Conservation (phyloP, 306 rosid species). For the Vigna unguiculata region DNA sequence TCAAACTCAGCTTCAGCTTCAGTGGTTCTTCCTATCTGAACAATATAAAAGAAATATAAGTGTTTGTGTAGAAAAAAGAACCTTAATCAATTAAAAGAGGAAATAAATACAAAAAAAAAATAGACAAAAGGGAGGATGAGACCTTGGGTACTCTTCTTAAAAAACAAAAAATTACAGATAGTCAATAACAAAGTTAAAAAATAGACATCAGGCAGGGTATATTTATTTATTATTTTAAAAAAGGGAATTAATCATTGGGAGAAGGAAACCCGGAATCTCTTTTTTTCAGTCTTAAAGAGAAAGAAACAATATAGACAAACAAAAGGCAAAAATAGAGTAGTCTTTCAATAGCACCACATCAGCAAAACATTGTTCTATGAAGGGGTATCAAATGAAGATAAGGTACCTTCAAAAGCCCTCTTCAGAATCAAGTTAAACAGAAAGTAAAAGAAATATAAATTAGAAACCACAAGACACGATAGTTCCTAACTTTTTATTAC, state of each 20-base stretch:
- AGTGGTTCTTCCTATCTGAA: constrained; percentile 74
- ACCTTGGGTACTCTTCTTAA: constrained; percentile 18
- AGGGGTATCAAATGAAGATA: constrained; percentile 11
- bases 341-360: constrained; percentile 12
- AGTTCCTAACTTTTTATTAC: constrained; percentile 17
- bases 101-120: neutral
- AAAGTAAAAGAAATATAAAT: neutral
- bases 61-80: constrained; percentile 13
- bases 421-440: constrained; percentile 27
- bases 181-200: neutral
- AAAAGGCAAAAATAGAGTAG: neutral
- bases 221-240: neutral
- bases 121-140: neutral
- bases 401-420: constrained; percentile 10
- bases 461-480: neutral
- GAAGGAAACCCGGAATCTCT: constrained; percentile 19
- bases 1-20: constrained; percentile 83
- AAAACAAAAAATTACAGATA: constrained; percentile 5
- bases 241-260: constrained; percentile 32
- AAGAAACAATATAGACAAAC: constrained; percentile 6
- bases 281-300: neutral
- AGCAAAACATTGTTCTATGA: neutral
- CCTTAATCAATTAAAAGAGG: constrained; percentile 25
- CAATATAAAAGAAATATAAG: constrained; percentile 46
- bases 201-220: constrained; percentile 26